Evolutionary conservation across 164 flowering plant species (phyloP), one percentile per base, ranked within the genome.

Genomic region (Echeveria elegans): DNA sequence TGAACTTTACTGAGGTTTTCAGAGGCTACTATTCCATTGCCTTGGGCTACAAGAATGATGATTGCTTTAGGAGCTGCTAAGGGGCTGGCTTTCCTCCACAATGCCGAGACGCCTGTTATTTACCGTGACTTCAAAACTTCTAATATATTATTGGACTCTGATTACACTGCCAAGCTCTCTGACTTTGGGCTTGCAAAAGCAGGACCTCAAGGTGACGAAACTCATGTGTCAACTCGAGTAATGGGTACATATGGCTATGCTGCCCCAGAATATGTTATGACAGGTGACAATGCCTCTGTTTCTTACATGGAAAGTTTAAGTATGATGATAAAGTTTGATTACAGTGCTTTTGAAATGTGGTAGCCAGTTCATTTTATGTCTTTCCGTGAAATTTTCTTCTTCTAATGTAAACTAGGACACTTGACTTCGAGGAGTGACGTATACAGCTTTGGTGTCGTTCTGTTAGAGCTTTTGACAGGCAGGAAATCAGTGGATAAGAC

Each of bases 231-330:
- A 31, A 92, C 98, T 68, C 85, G 97, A 66, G 96, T 92, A 45
- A 92, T 92, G 97, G 97, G 97, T 56, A 92, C 97, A 38, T 88
- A 89, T 79, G 97, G 97, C 47, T 92, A 89, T 83, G 97, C 97
- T 67, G 97, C 97, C 34, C 97, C 98, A 21, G 98, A 88, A 75
- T 92, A 89, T 80, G 95, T 89, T 23, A 92, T 92, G 98, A 92
- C 96, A 60, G 98, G 98, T 92, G 83, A 26, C 69, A 5, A 26
- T 41, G 56, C 59, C 62, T 24, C 12, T 26, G 21, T 32, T 9
- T 66, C 43, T 38, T 6, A 8, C 21, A 37, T 28, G 43, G 2
- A 28, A 40, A 52, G 21, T 24, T 67, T 63, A 37, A 58, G 45
- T 59, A 58, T 8, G 12, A 23, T 53, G 10, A 1, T n/a, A 24